Conservation (phyloP, 768 basidiomycete genomes). For the Termitomyces sp. region DNA sequence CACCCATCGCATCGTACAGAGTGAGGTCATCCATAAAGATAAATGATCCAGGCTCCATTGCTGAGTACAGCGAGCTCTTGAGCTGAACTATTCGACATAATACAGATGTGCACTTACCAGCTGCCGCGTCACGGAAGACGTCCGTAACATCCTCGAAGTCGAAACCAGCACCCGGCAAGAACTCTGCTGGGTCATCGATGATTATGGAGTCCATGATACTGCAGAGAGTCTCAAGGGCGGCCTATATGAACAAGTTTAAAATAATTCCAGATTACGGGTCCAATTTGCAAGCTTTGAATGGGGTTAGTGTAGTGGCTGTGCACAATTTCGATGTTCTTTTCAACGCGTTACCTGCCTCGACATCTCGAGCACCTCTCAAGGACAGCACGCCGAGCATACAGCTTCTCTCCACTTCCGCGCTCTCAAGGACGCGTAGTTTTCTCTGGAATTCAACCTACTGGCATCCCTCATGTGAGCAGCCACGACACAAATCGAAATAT, state of each 20-base stretch:
- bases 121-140: constrained; percentile 52
- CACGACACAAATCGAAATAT: background rate
- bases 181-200: constrained; percentile 14
- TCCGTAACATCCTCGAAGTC: constrained; percentile 60
- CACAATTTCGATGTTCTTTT: constrained; percentile 15
- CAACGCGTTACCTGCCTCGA: constrained; percentile 9
- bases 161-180: constrained; percentile 50
- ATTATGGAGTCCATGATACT: constrained; percentile 8
- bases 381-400: constrained; percentile 16
- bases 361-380: constrained; percentile 10
- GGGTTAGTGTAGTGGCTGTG: constrained; percentile 16
- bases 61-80: constrained; percentile 21
- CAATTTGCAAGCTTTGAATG: background rate
- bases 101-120: constrained; percentile 37
- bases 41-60: constrained; percentile 58
- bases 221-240: background rate
- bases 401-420: constrained; percentile 1
- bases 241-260: background rate
- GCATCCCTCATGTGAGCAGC: constrained; percentile 75
- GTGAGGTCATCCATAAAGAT: constrained; percentile 66
- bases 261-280: background rate
- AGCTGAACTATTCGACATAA: background rate
- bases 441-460: constrained; percentile 93
- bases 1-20: constrained; percentile 89
- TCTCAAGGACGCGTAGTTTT: constrained; percentile 46